Conservation (phyloP, 768 basidiomycete genomes). For the Leccinellum rugosiceps region DNA sequence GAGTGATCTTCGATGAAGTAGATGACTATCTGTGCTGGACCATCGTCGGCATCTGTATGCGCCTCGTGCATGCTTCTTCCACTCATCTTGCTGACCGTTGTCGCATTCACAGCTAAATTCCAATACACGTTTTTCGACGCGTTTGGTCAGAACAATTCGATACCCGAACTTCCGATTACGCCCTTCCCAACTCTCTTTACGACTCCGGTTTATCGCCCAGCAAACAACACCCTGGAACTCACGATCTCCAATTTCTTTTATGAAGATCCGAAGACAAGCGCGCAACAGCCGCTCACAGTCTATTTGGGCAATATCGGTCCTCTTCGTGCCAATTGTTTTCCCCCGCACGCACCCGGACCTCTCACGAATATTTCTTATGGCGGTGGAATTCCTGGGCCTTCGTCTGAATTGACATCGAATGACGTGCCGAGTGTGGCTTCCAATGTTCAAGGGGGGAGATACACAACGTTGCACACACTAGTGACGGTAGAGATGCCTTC, state of each 20-base stretch:
- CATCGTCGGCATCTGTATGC: conserved; percentile 90
- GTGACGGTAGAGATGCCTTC: conserved; percentile 86
- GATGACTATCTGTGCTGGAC: conserved; percentile 97
- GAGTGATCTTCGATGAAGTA: conserved; percentile 79
- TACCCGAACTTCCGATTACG: conserved; percentile 79
- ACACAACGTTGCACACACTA: conserved; percentile 67
- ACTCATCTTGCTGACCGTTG: conserved; percentile 18
- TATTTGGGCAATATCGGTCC: conserved; percentile 91
- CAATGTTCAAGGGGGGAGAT: conserved; percentile 43
- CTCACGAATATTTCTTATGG: conserved; percentile 63
- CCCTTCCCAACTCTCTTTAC: conserved; percentile 88
- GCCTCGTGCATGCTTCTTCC: conserved; percentile 7
- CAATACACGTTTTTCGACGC: conserved; percentile 94
- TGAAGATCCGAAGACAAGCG: conserved; percentile 60
- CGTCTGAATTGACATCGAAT: conserved; percentile 28
- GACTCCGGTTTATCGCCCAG: conserved; percentile 68
- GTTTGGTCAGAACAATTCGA: conserved; percentile 72
- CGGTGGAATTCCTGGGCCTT: conserved; percentile 41
- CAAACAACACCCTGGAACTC: conserved; percentile 74
- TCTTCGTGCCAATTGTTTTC: conserved; percentile 72
- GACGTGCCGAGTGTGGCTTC: conserved; percentile 21
- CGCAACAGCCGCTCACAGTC: conserved; percentile 74
- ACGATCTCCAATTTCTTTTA: conserved; percentile 89
- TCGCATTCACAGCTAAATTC: conserved; percentile 65
- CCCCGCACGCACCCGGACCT: conserved; percentile 66